Evolutionary conservation across 768 basidiomycete genomes (phyloP), one percentile per base, ranked within the genome.

Genomic region (Leucocoprinus sp.): DNA sequence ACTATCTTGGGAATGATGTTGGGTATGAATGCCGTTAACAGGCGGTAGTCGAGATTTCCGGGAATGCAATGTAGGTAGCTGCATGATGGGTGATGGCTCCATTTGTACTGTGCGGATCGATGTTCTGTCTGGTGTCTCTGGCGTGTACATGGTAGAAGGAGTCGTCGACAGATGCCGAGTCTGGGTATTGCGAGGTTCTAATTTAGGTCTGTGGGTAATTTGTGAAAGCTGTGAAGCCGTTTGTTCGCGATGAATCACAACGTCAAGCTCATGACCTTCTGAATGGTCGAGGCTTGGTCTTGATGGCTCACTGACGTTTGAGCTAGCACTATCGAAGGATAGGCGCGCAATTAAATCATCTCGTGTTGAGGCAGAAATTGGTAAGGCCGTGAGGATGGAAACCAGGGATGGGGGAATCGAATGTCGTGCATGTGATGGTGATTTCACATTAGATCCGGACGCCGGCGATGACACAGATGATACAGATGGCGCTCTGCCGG

Each of bases 71-170:
- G 45, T 43, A 3, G 76, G 75, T 24, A 78, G 54, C 50, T 70
- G 62, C 76, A 78, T 78, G 9, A 49, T 61, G 17, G 74, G 71
- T 0, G 74, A 76, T 9, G 76, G 75, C 56, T 77, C 74, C 55
- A 75, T 49, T 53, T 78, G 76, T 14, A 66, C 62, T 8, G 75
- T 78, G 28, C 74, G 67, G 27, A 73, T 60, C 38, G 58, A 59
- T 1, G 64, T 54, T 36, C 64, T 61, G 33, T 66, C 49, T 2
- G 58, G 54, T 42, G 57, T 55, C 22, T 61, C 63, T 8, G 68
- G 64, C 46, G 68, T 55, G 48, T 66, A 63, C 50, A 64, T 57
- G 36, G 57, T 56, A 45, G 64, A 58, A 44, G 64, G 57, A 31
- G 62, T 61, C 42, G 62, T 48, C n/a, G 64, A 62, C n/a, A 60